Evolutionary conservation across 2,329 filamentous ascomycete genomes (phyloP), one percentile per base, ranked within the genome.

Genomic region (Apiospora aurea): DNA sequence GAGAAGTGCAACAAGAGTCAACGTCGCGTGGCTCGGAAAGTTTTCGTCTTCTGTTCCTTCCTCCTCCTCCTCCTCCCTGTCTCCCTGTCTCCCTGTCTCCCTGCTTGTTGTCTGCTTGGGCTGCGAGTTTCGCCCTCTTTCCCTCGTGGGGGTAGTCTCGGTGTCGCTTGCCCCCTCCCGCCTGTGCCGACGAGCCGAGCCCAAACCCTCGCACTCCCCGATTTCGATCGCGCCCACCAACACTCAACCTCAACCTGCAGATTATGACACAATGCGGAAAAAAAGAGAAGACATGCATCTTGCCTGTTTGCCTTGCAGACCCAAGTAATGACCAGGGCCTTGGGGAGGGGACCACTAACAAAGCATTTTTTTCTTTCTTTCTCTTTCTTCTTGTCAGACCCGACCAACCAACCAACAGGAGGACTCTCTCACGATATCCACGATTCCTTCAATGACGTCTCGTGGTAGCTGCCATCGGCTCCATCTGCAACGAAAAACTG

Each of bases 381-480:
- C n/a, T n/a, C n/a, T 29, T 29, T 29, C 3, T 29, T 29, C 26
- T 3, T 26, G 13, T n/a, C 21, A n/a, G 46, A 49, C 26, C 26
- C 26, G 26, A 57, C 26, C 26, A 21, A 16, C 51, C 26, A 34
- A 57, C 26, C 51, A 29, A 34, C 26, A 2, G 51, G 26, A 10
- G 21, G 16, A 13, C 24, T 29, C 51, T 53, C 49, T 24, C 13
- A 49, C 51, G 51, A 57, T 34, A 26, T n/a, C 34, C 53, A 34
- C 53, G 18, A 64, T 64, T n/a, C 18, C 57, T n/a, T 64, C 57
- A 41, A 64, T 64, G 57, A 64, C 57, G 57, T 64, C 34, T 64
- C 57, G 18, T 6, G 2, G 18, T 34, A 64, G 53, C 29, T 41
- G 57, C 21, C 21, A 38, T 13, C 34, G 21, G n/a, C 57, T 21